A percentile compares a stretch with the other conserved stretches of the same genome.
These are phyloP conservation scores for Penicillium antarcticum DNA, from an alignment of 495 filamentous ascomycete species.

Conservation along the genomic window DNA sequence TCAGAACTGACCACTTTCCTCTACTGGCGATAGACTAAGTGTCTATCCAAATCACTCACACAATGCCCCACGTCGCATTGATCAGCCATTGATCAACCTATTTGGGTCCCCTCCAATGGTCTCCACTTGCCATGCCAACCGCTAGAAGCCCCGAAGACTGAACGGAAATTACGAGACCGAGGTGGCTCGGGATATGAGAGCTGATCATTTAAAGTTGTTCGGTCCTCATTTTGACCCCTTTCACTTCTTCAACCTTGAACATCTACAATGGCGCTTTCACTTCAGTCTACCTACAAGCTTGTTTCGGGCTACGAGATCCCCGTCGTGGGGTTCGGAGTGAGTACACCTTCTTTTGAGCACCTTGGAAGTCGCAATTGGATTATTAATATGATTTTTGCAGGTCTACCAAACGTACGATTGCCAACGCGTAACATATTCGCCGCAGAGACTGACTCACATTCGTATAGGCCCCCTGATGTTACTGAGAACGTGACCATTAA, in stretches of 20 bases:
- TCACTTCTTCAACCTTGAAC: background rate
- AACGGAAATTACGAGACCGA: constrained; percentile 11
- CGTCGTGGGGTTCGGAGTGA: constrained; percentile 67
- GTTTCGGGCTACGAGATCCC: constrained; percentile 79
- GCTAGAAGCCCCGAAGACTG: background rate
- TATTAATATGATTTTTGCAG: constrained; percentile 31
- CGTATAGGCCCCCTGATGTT: constrained; percentile 46
- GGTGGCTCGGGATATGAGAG: constrained; percentile 8
- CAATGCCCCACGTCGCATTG: constrained; percentile 6
- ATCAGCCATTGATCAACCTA: constrained; percentile 11
- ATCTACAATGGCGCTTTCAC: constrained; percentile 49
- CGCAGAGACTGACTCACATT: constrained; percentile 2
- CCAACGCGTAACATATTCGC: background rate
- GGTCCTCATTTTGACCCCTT: background rate
- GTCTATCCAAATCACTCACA: background rate
- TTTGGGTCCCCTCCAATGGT: background rate
- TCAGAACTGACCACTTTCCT: background rate
- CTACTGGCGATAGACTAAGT: background rate
- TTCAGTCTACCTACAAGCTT: constrained; percentile 65
- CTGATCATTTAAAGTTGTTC: constrained; percentile 6
- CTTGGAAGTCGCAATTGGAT: background rate
- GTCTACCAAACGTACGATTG: constrained; percentile 68
- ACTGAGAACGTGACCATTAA: constrained; percentile 57
- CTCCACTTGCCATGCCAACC: constrained; percentile 16
- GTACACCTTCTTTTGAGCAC: constrained; percentile 16